phyloP scores from a whole-genome alignment of 83 land plant species.

The Thuja plicata region DNA sequence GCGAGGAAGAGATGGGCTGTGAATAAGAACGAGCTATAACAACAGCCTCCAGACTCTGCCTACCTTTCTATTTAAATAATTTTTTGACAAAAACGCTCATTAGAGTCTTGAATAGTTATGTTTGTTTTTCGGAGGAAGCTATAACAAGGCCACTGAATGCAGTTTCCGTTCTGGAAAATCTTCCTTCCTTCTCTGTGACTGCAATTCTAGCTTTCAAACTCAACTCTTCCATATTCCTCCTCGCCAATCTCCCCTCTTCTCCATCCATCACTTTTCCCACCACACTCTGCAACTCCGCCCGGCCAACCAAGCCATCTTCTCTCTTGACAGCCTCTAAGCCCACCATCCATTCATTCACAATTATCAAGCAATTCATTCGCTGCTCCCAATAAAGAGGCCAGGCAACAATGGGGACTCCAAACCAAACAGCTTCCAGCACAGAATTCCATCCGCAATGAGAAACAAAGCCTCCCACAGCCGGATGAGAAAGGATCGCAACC shows the following conservation, averaged over 20 bases:
- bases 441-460: constrained; percentile 19
- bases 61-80: too few relatives aligned
- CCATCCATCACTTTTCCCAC: background rate
- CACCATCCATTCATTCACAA: background rate
- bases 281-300: background rate
- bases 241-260: background rate
- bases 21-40: too few relatives aligned
- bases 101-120: background rate
- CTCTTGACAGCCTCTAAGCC: background rate
- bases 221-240: background rate
- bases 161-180: background rate
- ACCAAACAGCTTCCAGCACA: background rate
- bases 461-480: constrained; percentile 9
- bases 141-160: background rate
- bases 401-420: constrained; percentile 15
- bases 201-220: background rate
- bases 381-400: constrained; percentile 7
- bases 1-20: too few relatives aligned
- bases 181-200: background rate
- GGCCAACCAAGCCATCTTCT: background rate
- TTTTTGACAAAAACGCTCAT: too few relatives aligned
- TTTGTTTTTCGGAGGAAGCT: too few relatives aligned
- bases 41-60: too few relatives aligned
- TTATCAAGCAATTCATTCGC: background rate
- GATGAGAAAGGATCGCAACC: constrained; percentile 18